Base-by-base conservation (phyloP, 768 basidiomycete species). In the Pulveroboletus sp. region DNA sequence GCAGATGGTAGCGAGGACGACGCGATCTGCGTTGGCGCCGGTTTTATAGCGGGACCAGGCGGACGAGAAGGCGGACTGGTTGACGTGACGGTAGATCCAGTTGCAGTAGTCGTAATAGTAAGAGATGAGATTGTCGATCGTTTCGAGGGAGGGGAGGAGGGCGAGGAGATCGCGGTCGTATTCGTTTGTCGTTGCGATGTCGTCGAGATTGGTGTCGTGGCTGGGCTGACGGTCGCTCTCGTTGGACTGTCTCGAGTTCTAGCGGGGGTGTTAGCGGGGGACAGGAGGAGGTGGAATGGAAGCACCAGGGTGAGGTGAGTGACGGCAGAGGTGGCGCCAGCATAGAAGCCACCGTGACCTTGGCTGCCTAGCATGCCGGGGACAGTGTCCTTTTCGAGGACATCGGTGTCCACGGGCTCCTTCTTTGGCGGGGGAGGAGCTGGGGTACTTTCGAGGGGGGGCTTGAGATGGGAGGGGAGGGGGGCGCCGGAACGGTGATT, bases 91-190 rank as follows among this genome's bases (percentile, higher is more conserved):
- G 67, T 89, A 88, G 45, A 90, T 81, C 89, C 89, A 92, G 66
- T 86, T 89, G 76, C 87, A 89, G 62, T 86, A 87, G 57, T 88
- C 85, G 59, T 90, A 90, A 67, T 92, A 91, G 68, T 82, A 85
- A 41, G 70, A 68, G 61, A 92, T 75, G 45, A 92, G 80, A 16
- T 76, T 78, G 60, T 91, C 89, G 58, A 90, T 82, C 44, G 83
- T 71, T 39, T 84, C 78, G 45, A 85, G 67, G 17, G 78, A 70
- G 3, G 89, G 89, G 3, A 92, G 76, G 48, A 77, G 67, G 5
- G 75, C 72, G 53, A 89, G 76, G 9, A 92, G 75, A 64, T 91
- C 89, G 38, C 79, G 76, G 69, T 91, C 89, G 58, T 86, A 83
- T 49, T 79, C 80, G 36, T 72, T 72, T 48, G 64, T 75, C 63